These are phyloP conservation scores for Fusarium chlamydosporum DNA, from an alignment of 2,329 filamentous ascomycete genomes.

Conservation along the genomic window DNA sequence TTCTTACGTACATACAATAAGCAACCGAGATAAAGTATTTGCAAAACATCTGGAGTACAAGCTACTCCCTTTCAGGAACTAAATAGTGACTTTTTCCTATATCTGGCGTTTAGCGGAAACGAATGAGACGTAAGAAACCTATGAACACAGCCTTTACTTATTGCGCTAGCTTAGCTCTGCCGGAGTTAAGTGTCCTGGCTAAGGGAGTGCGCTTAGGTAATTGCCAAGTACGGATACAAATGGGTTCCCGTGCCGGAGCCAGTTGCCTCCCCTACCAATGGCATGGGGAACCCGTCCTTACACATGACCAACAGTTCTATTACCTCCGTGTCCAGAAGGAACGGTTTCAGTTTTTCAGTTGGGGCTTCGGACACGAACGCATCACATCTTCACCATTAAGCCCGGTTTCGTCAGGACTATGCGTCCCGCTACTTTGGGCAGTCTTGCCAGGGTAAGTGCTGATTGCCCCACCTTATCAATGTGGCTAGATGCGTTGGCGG, in stretches of 20 bases:
- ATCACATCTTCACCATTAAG: conserved; percentile 1
- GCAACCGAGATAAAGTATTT: neutral
- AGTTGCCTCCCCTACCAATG: conserved; percentile 2
- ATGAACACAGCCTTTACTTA: neutral
- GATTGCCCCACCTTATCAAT: neutral
- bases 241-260: neutral
- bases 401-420: neutral
- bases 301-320: neutral
- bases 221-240: neutral
- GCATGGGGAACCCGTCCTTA: neutral
- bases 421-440: conserved; percentile 5
- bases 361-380: conserved; percentile 4
- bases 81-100: conserved; percentile 1
- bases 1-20: neutral
- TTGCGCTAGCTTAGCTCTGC: conserved; percentile 3
- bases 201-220: neutral
- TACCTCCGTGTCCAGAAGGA: conserved; percentile 1
- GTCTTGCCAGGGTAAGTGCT: neutral
- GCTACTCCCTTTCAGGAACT: neutral
- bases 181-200: conserved; percentile 1
- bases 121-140: neutral
- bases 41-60: neutral
- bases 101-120: conserved; percentile 7
- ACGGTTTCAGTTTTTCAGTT: neutral
- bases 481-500: neutral